Percentiles rank a stretch among this genome's conserved stretches.
phyloP scores from a whole-genome alignment of 2,329 filamentous ascomycete genomes.

The Aspergillus sp. region DNA sequence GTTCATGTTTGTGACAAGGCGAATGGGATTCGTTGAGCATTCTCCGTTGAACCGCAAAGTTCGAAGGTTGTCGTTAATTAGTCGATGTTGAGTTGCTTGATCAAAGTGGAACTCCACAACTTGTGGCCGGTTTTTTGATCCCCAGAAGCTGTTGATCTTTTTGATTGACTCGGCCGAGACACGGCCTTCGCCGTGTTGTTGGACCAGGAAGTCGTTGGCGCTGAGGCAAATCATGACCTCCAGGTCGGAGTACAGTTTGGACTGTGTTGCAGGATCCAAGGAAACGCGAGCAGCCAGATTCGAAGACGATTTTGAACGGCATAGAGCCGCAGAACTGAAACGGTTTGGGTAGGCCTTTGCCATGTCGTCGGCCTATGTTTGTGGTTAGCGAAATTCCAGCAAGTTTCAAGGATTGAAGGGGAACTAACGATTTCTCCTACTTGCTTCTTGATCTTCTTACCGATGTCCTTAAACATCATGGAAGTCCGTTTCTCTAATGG shows the following conservation, averaged over 20 bases:
- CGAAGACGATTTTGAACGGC: conserved; percentile 11
- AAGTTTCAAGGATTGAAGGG: not conserved
- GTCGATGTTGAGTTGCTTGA: conserved; percentile 43
- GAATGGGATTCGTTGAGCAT: conserved; percentile 32
- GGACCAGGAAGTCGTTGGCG: conserved; percentile 40
- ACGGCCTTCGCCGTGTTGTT: conserved; percentile 34
- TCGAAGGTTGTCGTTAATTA: conserved; percentile 42
- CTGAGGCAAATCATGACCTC: conserved; percentile 41
- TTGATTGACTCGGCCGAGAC: conserved; percentile 35
- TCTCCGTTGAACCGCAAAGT: conserved; percentile 42
- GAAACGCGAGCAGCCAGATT: conserved; percentile 31
- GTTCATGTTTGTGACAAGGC: conserved; percentile 41
- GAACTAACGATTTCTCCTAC: conserved; percentile 30
- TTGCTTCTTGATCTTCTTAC: conserved; percentile 35
- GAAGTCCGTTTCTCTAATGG: conserved; percentile 22
- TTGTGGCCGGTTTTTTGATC: conserved; percentile 40
- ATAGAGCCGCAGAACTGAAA: conserved; percentile 3
- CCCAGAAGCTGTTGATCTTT: conserved; percentile 36
- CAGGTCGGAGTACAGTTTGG: conserved; percentile 40
- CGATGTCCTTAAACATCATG: conserved; percentile 25
- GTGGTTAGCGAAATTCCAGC: conserved; percentile 1
- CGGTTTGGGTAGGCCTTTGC: conserved; percentile 14
- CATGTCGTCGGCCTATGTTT: conserved; percentile 19
- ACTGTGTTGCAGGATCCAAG: conserved; percentile 34
- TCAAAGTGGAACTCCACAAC: conserved; percentile 50